Evolutionary conservation across 805 yeast species (phyloP), one percentile per base, ranked within the genome.

Genomic region (Ogataea paradorogensis): DNA sequence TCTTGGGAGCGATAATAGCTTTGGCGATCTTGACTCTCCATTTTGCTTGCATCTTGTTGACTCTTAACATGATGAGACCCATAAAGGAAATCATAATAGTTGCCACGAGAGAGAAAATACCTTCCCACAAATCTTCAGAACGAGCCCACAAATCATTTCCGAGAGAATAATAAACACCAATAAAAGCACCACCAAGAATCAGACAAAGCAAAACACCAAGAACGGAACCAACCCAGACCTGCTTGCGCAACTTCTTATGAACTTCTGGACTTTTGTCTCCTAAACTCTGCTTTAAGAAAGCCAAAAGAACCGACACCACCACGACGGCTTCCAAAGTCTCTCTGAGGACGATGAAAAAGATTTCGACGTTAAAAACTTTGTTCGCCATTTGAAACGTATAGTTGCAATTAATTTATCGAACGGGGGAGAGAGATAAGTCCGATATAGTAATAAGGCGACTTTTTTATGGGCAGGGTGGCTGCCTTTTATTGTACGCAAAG

Each of bases 81-180:
- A 91, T 90, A 54, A 84, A 54, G 9, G 96, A 78, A 59, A 91
- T 91, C 78, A 91, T 78, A 33, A 86, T 68, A 0, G 95, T 78
- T 2, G 98, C 99, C 62, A 91, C 80, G 51, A 91, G 68, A 66
- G 95, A 86, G 62, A 91, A 89, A 42, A 87, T 72, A 70, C 97
- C 98, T 74, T 91, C 99, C 98, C 98, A 91, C 42, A 91, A 64
- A 62, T 91, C 97, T 63, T 91, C 99, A 15, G 95, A 80, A 9
- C 63, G 59, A 35, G 91, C 73, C 85, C 96, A 91, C 49, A 91
- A 76, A 74, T 91, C 95, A 38, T 76, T 76, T 48, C 83, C 81
- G 35, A 84, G 71, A 26, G 84, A 67, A 63, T 91, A 91, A 70
- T 87, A 91, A 15, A 88, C 89, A 64, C 95, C 99, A 61, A 91